A percentile compares a stretch with the other conserved stretches of the same genome.
Conservation (phyloP, 2,329 filamentous ascomycete species). For the Calonectria hawksworthii region DNA sequence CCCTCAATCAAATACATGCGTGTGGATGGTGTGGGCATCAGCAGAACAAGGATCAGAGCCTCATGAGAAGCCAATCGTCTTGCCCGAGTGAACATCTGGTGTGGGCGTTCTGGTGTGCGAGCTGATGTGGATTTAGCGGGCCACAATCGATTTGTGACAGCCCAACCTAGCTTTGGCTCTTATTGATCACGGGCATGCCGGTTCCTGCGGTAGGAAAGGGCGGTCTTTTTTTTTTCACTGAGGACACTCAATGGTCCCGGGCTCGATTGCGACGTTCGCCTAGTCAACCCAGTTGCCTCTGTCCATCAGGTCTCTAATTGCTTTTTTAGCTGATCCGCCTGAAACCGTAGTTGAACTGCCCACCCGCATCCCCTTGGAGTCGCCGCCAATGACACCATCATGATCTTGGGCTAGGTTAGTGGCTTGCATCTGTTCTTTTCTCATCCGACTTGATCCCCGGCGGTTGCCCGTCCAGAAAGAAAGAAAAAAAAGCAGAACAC, state of each 20-base stretch:
- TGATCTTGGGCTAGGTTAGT: neutral
- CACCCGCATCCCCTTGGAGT: constrained; percentile 1
- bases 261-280: neutral
- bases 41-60: neutral
- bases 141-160: constrained; percentile 20
- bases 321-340: constrained; percentile 30
- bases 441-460: neutral
- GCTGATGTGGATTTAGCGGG: constrained; percentile 5
- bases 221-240: constrained; percentile 8
- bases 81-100: neutral
- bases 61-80: constrained; percentile 17
- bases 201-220: constrained; percentile 16
- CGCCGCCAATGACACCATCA: constrained; percentile 7
- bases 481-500: neutral
- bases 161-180: neutral
- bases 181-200: neutral
- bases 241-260: constrained; percentile 3
- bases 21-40: neutral
- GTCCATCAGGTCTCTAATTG: constrained; percentile 18
- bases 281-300: neutral
- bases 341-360: constrained; percentile 15
- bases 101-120: neutral
- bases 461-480: neutral
- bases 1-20: neutral
- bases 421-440: neutral